phyloP scores from a whole-genome alignment of 2,329 filamentous ascomycete species.

The Colletotrichum sp. region DNA sequence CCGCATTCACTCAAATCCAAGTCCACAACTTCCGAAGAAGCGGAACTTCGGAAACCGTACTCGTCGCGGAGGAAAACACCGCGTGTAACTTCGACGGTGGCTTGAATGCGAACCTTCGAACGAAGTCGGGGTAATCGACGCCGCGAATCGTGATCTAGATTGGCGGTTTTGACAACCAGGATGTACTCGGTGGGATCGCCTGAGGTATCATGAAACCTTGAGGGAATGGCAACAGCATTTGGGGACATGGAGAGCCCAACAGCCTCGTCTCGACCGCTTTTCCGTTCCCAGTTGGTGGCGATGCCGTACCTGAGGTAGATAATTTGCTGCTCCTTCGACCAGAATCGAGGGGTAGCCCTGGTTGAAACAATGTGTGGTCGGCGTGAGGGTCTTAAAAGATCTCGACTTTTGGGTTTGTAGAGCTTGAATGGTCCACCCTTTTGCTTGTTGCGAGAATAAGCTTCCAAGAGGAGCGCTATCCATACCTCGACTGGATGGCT shows the following conservation, averaged over 20 bases:
- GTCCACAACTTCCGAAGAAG: background rate
- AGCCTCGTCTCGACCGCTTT: background rate
- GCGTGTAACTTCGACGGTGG: background rate
- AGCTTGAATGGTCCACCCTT: background rate
- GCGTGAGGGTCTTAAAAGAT: background rate
- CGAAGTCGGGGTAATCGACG: background rate
- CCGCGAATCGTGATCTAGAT: background rate
- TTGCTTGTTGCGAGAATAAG: background rate
- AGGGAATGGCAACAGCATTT: background rate
- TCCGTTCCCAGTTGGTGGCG: background rate
- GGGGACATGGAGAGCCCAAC: background rate
- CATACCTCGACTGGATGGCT: background rate
- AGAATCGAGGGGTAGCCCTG: background rate
- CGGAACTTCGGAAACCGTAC: accelerated
- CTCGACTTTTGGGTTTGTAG: background rate
- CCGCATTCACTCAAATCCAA: background rate
- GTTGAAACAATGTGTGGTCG: background rate
- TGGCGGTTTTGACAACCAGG: background rate
- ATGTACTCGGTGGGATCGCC: background rate
- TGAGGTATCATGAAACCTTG: background rate
- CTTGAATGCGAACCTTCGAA: background rate
- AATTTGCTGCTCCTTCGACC: background rate
- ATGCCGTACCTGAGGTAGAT: background rate
- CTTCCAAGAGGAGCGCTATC: background rate
- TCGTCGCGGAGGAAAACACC: accelerated